Conservation (phyloP, 441 rosid species). For the Bruguiera hainesii region DNA sequence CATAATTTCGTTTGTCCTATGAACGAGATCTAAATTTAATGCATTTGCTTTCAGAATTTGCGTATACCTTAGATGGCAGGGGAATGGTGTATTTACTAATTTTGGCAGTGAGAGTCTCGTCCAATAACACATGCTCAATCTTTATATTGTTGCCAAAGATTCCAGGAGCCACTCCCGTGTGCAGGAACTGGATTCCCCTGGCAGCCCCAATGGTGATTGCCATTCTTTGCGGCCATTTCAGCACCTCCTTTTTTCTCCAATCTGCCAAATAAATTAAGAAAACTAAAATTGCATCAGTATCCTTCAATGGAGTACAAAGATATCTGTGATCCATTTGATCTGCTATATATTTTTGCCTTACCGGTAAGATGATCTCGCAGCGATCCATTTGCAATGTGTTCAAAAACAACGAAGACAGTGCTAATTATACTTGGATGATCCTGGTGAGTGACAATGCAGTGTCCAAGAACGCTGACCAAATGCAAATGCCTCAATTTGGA, state of each 20-base stretch:
- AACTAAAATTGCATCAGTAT: background rate
- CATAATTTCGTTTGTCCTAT: background rate
- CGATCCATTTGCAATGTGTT: constrained; percentile 65
- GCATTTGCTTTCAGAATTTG: background rate
- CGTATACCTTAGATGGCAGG: constrained; percentile 57
- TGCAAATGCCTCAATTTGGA: constrained; percentile 88
- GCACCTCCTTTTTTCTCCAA: constrained; percentile 65
- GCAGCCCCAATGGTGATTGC: constrained; percentile 73
- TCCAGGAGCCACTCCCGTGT: constrained; percentile 76
- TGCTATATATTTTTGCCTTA: constrained; percentile 15
- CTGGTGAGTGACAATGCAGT: constrained; percentile 65
- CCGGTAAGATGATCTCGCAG: constrained; percentile 64
- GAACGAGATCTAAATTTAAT: background rate
- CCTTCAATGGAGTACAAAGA: background rate
- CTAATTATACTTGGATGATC: constrained; percentile 53
- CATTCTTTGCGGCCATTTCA: constrained; percentile 93
- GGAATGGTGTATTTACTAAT: constrained; percentile 66
- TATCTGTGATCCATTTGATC: background rate
- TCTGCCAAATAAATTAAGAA: constrained; percentile 35
- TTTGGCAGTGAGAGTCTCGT: constrained; percentile 71
- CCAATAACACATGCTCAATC: constrained; percentile 68
- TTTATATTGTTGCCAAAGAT: constrained; percentile 71
- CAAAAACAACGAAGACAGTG: constrained; percentile 63
- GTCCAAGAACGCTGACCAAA: constrained; percentile 86
- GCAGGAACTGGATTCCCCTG: constrained; percentile 88